Percentiles rank a stretch among this genome's conserved stretches.
Evolutionary conservation across 2,329 filamentous ascomycete species (phyloP).

Genomic region (Graphium sp.): DNA sequence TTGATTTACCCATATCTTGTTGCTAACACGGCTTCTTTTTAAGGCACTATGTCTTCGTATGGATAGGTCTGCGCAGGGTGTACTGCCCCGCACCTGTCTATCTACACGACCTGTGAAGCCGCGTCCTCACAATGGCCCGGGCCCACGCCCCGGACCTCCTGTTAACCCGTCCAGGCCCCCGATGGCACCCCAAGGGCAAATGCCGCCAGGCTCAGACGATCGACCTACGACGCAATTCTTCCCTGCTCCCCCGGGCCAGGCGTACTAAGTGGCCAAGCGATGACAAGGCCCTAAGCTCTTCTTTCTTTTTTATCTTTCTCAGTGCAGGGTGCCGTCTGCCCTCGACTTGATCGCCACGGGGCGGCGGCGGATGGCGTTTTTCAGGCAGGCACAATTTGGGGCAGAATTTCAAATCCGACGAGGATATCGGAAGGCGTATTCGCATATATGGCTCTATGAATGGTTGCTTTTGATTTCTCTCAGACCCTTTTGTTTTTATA

Average conservation of each 20-base stretch:
- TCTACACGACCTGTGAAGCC: conserved; percentile 87
- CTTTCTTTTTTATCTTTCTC: too few relatives aligned
- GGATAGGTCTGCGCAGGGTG: conserved; percentile 82
- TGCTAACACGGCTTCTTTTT: conserved; percentile 18
- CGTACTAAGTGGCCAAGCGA: too few relatives aligned
- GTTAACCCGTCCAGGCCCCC: conserved; percentile 27
- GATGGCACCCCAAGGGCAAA: conserved; percentile 20
- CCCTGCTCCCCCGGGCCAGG: conserved; percentile 18
- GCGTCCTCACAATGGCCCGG: conserved; percentile 33
- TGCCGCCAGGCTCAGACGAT: conserved; percentile 13
- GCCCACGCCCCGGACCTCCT: conserved; percentile 32
- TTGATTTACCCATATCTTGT: conserved; percentile 7
- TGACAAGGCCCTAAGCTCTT: too few relatives aligned
- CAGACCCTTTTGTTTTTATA: too few relatives aligned
- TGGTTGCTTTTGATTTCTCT: too few relatives aligned
- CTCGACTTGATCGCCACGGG: too few relatives aligned
- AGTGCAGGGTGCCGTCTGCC: too few relatives aligned
- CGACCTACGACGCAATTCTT: conserved; percentile 11
- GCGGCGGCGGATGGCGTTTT: too few relatives aligned
- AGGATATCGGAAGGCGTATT: too few relatives aligned
- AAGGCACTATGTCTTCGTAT: conserved; percentile 82
- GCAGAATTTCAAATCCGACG: too few relatives aligned
- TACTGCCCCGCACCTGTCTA: conserved; percentile 82
- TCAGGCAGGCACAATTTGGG: too few relatives aligned
- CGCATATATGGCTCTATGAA: too few relatives aligned